Evolutionary conservation across 768 basidiomycete species (phyloP), one percentile per base, ranked within the genome.

Genomic region (Pulveroboletus frians): DNA sequence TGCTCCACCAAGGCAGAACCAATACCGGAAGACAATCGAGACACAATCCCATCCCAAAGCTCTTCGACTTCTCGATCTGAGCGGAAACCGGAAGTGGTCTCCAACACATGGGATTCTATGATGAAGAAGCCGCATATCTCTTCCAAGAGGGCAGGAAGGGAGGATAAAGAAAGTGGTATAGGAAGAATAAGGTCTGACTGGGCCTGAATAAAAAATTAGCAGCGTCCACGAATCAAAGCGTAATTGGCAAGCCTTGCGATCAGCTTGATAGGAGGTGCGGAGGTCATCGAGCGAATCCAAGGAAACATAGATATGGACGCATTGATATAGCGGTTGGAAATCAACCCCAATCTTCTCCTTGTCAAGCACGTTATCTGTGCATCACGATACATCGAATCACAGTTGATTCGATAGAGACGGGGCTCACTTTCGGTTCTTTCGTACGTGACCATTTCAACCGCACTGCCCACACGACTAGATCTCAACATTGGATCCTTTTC

Each of bases 101-200:
- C 82, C 7, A 97, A 77, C 1, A 99, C 93, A 62, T 95, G 85
- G 1, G 81, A 84, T 69, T 99, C 96, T 55, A 98, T 84, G 50
- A 99, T 92, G 71, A 98, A 99, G 69, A 96, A 99, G 0, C 96
- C 96, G 32, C 92, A 87, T 54, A 98, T 89, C 68, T 97, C 92
- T 64, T 95, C 88, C 21, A 90, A 86, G 18, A 98, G 73, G n/a
- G 78, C 64, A 1, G 85, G 75, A 5, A 98, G 78, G 3, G 85
- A 77, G 2, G 75, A 63, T 30, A 92, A 59, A 27, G 82, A 79
- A 18, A 91, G 73, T 0, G 85, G 84, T 23, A 73, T 73, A 1
- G 89, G 92, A 26, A 99, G 79, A 64, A 98, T 96, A 9, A 99
- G 80, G 55, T 89, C 88, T 2, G 96, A 95, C 88, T 99, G 96